A percentile compares a stretch with the other conserved stretches of the same genome.
Conservation (phyloP, 768 basidiomycete genomes). For the Infundibulicybe gibba region DNA sequence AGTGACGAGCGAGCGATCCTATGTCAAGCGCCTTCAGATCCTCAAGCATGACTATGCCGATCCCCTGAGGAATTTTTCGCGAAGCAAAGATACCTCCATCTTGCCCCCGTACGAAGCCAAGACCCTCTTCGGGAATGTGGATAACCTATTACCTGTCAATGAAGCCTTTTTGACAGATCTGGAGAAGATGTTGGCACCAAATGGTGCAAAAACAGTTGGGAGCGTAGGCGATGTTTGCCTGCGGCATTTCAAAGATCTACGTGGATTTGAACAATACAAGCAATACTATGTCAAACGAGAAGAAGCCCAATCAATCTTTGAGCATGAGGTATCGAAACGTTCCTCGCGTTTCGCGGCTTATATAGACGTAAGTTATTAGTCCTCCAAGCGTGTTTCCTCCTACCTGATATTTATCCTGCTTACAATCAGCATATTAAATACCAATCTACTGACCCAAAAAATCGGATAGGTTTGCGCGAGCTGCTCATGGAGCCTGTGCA, state of each 20-base stretch:
- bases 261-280: constrained; percentile 88
- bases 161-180: constrained; percentile 82
- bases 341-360: constrained; percentile 81
- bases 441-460: constrained; percentile 64
- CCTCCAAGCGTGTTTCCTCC: not conserved
- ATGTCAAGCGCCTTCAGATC: constrained; percentile 77
- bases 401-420: constrained; percentile 8
- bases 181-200: constrained; percentile 71
- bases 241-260: constrained; percentile 79
- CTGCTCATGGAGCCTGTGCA: constrained; percentile 96
- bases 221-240: constrained; percentile 84
- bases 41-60: constrained; percentile 90
- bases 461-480: constrained; percentile 86
- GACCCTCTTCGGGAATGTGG: constrained; percentile 91
- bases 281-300: constrained; percentile 92
- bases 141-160: constrained; percentile 85
- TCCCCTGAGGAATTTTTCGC: constrained; percentile 83
- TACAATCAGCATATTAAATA: constrained; percentile 78
- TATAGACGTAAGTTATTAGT: constrained; percentile 66
- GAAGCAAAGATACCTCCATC: constrained; percentile 81
- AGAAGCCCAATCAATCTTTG: constrained; percentile 87
- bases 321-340: constrained; percentile 76
- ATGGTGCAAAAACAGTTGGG: constrained; percentile 49
- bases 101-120: constrained; percentile 90
- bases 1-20: constrained; percentile 84